These are phyloP conservation scores for Neofusicoccum sp. DNA, from an alignment of 2,329 filamentous ascomycete species.

Conservation along the genomic window DNA sequence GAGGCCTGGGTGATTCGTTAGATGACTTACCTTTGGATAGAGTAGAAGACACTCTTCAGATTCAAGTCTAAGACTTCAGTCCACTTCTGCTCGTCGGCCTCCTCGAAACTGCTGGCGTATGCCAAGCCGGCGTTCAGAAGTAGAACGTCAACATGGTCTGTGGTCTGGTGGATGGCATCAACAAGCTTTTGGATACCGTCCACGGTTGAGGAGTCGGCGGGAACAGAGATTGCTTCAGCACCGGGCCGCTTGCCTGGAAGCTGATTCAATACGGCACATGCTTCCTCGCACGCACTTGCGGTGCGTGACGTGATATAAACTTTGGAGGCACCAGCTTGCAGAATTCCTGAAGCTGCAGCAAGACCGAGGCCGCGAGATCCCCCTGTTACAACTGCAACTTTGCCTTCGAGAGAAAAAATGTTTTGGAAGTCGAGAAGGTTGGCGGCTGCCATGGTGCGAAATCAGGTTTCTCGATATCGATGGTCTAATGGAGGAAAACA, in stretches of 20 bases:
- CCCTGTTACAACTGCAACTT: conserved; percentile 38
- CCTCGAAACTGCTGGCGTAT: conserved; percentile 40
- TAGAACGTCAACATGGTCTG: conserved; percentile 36
- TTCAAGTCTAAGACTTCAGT: conserved; percentile 41
- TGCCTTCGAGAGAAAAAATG: conserved; percentile 38
- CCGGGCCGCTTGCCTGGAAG: conserved; percentile 36
- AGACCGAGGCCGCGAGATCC: conserved; percentile 41
- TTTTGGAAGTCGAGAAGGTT: conserved; percentile 32
- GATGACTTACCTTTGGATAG: conserved; percentile 33
- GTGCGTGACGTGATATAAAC: conserved; percentile 42
- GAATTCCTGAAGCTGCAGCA: conserved; percentile 39
- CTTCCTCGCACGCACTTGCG: conserved; percentile 36
- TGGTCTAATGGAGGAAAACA: no score
- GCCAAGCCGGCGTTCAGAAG: conserved; percentile 41
- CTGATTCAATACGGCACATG: conserved; percentile 38
- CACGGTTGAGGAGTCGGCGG: conserved; percentile 38
- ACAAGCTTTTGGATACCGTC: conserved; percentile 37
- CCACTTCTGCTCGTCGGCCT: conserved; percentile 35
- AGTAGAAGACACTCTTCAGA: conserved; percentile 40
- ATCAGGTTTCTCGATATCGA: no score
- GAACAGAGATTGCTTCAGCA: conserved; percentile 35
- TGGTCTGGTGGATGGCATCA: conserved; percentile 30
- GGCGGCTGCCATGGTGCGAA: conserved; percentile 22
- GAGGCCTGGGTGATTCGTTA: neutral
- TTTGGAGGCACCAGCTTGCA: conserved; percentile 39